Conservation (phyloP, 129 eudicot species). For the Tanacetum coccineum region DNA sequence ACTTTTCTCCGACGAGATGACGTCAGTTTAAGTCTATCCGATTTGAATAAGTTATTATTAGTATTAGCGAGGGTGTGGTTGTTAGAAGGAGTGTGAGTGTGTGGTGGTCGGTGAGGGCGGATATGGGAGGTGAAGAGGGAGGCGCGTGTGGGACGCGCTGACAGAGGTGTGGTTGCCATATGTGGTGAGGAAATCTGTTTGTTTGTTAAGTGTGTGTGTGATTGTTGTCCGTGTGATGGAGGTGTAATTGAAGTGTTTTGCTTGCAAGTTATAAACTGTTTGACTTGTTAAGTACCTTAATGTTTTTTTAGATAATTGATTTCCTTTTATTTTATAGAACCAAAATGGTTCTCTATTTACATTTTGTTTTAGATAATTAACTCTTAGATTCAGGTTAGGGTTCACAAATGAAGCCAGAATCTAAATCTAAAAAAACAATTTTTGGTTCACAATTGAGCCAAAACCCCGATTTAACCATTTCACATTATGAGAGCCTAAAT, state of each 20-base stretch:
- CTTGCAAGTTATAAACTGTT: slow-evolving; percentile 23
- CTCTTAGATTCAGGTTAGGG: too few species aligned
- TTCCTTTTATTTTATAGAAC: too few species aligned
- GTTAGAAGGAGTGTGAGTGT: slow-evolving; percentile 1
- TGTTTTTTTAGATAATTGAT: neutral
- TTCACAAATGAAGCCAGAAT: too few species aligned
- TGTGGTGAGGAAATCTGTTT: slow-evolving; percentile 17
- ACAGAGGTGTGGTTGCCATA: slow-evolving; percentile 73
- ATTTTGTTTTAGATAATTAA: too few species aligned
- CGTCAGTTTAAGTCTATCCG: slow-evolving; percentile 19
- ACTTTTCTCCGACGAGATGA: slow-evolving; percentile 36
- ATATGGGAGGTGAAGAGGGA: slow-evolving; percentile 40
- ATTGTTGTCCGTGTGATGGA: slow-evolving; percentile 33
- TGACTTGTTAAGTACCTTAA: neutral
- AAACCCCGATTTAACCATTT: too few species aligned
- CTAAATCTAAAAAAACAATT: too few species aligned
- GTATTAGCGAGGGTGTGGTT: neutral
- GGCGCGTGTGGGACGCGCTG: slow-evolving; percentile 61
- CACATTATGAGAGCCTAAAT: too few species aligned
- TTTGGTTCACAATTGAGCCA: too few species aligned
- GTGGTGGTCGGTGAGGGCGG: slow-evolving; percentile 23
- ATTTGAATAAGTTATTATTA: slow-evolving; percentile 2
- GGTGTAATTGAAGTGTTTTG: slow-evolving; percentile 23
- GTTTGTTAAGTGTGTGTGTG: slow-evolving; percentile 25
- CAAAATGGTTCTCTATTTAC: too few species aligned